A percentile compares a stretch with the other conserved stretches of the same genome.
Evolutionary conservation across 2,329 filamentous ascomycete genomes (phyloP).

Genomic region (Aspergillus bombycis): DNA sequence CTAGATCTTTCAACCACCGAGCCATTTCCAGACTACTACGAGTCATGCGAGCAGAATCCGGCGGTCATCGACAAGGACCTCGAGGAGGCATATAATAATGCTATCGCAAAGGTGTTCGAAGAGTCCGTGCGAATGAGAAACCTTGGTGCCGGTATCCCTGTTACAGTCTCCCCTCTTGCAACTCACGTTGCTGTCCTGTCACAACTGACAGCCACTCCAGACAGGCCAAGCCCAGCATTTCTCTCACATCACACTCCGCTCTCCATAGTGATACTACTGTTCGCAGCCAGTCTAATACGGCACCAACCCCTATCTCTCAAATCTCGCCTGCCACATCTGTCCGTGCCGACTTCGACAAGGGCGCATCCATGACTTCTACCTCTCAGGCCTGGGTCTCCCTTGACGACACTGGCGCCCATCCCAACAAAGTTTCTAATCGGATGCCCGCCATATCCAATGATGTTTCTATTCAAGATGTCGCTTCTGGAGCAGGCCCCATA

Average conservation of each 20-base stretch:
- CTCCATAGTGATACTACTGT: not conserved
- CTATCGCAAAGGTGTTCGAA: constrained; percentile 28
- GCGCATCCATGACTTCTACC: not conserved
- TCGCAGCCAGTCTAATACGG: not conserved
- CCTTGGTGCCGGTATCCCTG: constrained; percentile 18
- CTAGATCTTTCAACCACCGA: constrained; percentile 17
- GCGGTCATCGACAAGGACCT: constrained; percentile 13
- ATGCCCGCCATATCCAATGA: not conserved
- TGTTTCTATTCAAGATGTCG: not conserved
- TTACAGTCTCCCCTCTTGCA: not conserved
- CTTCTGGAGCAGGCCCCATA: not conserved
- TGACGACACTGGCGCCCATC: not conserved
- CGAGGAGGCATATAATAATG: constrained; percentile 27
- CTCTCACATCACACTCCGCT: not conserved
- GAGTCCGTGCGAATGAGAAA: constrained; percentile 20
- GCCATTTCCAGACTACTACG: constrained; percentile 33
- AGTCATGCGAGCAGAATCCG: constrained; percentile 15
- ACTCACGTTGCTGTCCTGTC: not conserved
- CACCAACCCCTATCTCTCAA: not conserved
- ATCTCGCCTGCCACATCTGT: not conserved
- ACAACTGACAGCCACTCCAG: not conserved
- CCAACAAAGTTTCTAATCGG: no score
- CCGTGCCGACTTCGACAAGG: not conserved
- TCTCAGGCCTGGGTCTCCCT: not conserved
- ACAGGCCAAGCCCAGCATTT: not conserved